phyloP scores from a whole-genome alignment of 1,284 basidiomycete species.

The Trichosporon coremiiforme region DNA sequence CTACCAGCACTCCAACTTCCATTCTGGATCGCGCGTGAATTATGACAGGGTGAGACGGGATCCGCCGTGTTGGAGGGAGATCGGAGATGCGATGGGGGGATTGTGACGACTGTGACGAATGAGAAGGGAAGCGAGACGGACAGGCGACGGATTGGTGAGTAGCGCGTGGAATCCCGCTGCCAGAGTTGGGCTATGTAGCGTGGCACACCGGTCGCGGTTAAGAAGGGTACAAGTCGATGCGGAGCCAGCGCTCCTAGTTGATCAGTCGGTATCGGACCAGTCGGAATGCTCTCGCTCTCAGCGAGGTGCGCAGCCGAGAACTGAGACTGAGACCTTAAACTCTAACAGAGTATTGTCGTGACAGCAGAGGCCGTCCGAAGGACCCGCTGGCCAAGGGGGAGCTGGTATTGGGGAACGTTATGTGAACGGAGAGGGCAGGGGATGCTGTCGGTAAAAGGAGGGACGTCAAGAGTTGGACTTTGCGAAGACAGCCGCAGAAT shows the following conservation, averaged over 20 bases:
- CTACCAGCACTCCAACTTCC: slow-evolving; percentile 4
- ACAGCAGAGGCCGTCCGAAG: no score
- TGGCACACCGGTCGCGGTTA: neutral
- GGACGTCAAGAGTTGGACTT: slow-evolving; percentile 9
- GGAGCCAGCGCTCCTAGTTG: no score
- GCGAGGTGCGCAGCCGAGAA: no score
- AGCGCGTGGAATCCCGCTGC: neutral
- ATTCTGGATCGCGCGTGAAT: neutral
- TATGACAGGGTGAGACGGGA: slow-evolving; percentile 2
- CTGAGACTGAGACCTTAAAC: no score
- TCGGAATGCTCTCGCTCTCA: no score
- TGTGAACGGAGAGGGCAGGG: neutral
- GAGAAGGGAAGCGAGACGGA: neutral
- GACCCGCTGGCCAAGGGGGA: no score
- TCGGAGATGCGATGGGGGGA: neutral
- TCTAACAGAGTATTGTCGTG: no score
- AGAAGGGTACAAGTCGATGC: neutral
- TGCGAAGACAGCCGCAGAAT: neutral
- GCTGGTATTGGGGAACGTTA: no score
- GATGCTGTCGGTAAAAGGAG: neutral
- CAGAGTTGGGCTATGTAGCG: neutral
- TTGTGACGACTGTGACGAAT: neutral
- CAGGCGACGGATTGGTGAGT: neutral
- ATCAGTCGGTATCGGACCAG: neutral
- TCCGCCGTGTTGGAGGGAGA: neutral